phyloP scores from a whole-genome alignment of 2,329 filamentous ascomycete species.

The Aspergillus neotritici region DNA sequence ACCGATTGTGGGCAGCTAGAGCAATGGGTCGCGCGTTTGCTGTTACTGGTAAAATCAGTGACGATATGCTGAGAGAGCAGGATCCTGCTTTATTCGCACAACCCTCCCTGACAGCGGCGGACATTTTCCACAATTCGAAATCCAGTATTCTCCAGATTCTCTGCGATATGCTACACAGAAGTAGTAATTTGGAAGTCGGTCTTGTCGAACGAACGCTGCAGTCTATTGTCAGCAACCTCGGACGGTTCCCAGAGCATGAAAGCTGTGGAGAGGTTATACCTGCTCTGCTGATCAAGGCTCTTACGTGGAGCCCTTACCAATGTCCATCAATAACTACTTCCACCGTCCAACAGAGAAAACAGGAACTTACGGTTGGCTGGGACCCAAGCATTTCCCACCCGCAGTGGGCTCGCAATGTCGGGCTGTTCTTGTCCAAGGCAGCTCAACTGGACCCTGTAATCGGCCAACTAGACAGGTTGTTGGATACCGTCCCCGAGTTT shows the following conservation, averaged over 20 bases:
- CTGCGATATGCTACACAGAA: slow-evolving; percentile 55
- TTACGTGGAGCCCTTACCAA: slow-evolving; percentile 39
- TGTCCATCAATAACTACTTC: slow-evolving; percentile 28
- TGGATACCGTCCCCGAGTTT: slow-evolving; percentile 62
- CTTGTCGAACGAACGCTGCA: slow-evolving; percentile 43
- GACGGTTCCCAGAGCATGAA: slow-evolving; percentile 24
- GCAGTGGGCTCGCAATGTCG: slow-evolving; percentile 33
- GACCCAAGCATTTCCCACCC: slow-evolving; percentile 17
- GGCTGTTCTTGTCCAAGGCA: slow-evolving; percentile 52
- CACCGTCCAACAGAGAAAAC: slow-evolving; percentile 16
- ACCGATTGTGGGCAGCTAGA: slow-evolving; percentile 77
- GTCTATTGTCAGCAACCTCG: slow-evolving; percentile 35
- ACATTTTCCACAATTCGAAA: slow-evolving; percentile 47
- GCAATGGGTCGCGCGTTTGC: slow-evolving; percentile 80
- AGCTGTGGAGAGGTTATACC: slow-evolving; percentile 35
- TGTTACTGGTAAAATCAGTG: slow-evolving; percentile 59
- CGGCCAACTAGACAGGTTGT: slow-evolving; percentile 59
- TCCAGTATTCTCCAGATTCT: slow-evolving; percentile 58
- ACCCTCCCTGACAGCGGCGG: slow-evolving; percentile 4
- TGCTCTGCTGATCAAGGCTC: slow-evolving; percentile 31
- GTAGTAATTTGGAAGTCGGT: slow-evolving; percentile 45
- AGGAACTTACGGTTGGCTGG: slow-evolving; percentile 13
- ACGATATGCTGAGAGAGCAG: slow-evolving; percentile 44
- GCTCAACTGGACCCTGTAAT: slow-evolving; percentile 62
- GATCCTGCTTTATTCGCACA: slow-evolving; percentile 22